A percentile compares a stretch with the other conserved stretches of the same genome.
phyloP scores from a whole-genome alignment of 805 yeast species.

The Candida ipomoeae region DNA sequence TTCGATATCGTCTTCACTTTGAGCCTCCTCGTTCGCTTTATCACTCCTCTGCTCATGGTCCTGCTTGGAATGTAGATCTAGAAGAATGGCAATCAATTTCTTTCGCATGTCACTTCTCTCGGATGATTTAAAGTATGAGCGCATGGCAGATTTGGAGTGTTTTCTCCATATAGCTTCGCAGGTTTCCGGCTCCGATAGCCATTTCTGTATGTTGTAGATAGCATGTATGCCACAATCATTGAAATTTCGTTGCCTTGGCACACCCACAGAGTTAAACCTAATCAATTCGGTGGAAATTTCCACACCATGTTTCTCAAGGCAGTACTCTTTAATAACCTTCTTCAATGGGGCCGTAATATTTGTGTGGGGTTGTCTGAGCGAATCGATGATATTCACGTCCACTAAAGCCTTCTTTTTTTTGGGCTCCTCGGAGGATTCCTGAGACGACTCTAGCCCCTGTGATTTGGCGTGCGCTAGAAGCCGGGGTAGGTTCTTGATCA shows the following conservation, averaged over 20 bases:
- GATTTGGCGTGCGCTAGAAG: conserved; percentile 13
- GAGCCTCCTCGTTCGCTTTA: conserved; percentile 7
- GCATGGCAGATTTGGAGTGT: conserved; percentile 9
- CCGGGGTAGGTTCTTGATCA: conserved; percentile 54
- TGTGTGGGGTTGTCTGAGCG: conserved; percentile 58
- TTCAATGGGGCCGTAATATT: conserved; percentile 51
- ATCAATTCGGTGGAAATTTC: conserved; percentile 46
- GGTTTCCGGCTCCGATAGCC: conserved; percentile 45
- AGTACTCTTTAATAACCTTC: conserved; percentile 61
- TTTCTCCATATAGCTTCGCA: conserved; percentile 50
- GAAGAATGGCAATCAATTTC: conserved; percentile 11
- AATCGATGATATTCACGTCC: conserved; percentile 66
- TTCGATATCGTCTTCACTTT: conserved; percentile 22
- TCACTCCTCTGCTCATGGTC: not conserved
- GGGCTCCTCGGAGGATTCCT: conserved; percentile 4
- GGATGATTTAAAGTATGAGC: conserved; percentile 8
- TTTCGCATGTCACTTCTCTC: conserved; percentile 14
- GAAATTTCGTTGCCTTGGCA: conserved; percentile 82
- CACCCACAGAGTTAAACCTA: conserved; percentile 46
- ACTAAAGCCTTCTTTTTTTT: conserved; percentile 14
- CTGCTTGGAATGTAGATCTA: conserved; percentile 15
- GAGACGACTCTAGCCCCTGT: not conserved
- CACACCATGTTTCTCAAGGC: conserved; percentile 55
- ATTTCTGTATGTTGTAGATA: conserved; percentile 62
- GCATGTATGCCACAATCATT: conserved; percentile 96